Evolutionary conservation across 163 green algal genomes (phyloP).

Genomic region (Prototheca wickerhamii): DNA sequence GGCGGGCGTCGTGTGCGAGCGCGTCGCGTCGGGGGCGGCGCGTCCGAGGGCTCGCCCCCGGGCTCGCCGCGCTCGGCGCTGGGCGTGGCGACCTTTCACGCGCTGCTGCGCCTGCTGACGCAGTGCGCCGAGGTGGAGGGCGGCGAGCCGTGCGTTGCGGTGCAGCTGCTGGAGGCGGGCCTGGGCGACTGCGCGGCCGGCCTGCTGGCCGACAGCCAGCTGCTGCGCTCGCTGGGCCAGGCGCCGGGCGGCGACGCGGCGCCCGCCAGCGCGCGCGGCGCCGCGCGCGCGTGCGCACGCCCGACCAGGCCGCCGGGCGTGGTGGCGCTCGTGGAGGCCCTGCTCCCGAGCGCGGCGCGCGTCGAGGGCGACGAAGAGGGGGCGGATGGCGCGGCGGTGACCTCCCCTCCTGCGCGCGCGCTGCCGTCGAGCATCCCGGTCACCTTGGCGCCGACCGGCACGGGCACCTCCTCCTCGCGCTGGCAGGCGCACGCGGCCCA

Average conservation of each 20-base stretch:
- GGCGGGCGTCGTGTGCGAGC: slow-evolving; percentile 54
- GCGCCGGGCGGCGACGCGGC: background rate
- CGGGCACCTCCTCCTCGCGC: no score
- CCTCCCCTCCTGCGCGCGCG: no score
- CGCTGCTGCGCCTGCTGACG: slow-evolving; percentile 76
- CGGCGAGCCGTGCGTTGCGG: slow-evolving; percentile 23
- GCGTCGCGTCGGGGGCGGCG: background rate
- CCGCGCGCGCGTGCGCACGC: background rate
- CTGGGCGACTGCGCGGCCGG: slow-evolving; percentile 51
- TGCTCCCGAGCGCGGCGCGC: background rate
- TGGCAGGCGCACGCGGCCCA: no score
- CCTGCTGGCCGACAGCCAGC: slow-evolving; percentile 58
- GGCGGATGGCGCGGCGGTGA: no score
- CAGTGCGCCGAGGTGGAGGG: slow-evolving; percentile 55
- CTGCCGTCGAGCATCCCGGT: no score
- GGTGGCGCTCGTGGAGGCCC: slow-evolving; percentile 7
- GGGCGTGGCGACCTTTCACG: slow-evolving; percentile 67
- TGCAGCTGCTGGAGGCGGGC: slow-evolving; percentile 32
- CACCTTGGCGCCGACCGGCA: no score
- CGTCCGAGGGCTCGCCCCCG: background rate
- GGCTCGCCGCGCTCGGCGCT: no score
- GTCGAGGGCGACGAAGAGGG: no score
- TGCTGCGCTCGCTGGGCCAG: slow-evolving; percentile 32
- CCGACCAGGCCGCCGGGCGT: background rate
- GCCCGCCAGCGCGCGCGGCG: no score